Evolutionary conservation across 1,139 yeast species (phyloP).

Genomic region (Diutina pseudorugosa): DNA sequence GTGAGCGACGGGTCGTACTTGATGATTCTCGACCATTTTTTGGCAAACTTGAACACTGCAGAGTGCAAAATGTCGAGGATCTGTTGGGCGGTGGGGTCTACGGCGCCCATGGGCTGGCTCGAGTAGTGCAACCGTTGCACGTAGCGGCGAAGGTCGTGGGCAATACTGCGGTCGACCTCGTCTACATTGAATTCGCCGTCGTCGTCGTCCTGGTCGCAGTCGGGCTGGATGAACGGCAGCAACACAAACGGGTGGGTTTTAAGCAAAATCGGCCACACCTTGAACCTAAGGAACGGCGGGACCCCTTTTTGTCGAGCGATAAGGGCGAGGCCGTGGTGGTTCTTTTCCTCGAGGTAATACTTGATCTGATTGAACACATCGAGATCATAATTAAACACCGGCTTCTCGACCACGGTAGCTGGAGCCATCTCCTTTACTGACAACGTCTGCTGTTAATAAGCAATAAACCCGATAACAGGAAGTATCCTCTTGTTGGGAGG

Average conservation of each 20-base stretch:
- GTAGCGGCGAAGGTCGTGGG: constrained; percentile 41
- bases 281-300: constrained; percentile 69
- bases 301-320: constrained; percentile 76
- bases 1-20: constrained; percentile 74
- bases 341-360: constrained; percentile 33
- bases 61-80: constrained; percentile 47
- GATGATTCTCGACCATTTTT: constrained; percentile 69
- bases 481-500: too few relatives aligned
- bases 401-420: background rate
- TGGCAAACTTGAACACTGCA: constrained; percentile 51
- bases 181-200: constrained; percentile 8
- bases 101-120: constrained; percentile 3
- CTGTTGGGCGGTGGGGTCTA: constrained; percentile 29
- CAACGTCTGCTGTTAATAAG: too few relatives aligned
- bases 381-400: constrained; percentile 24
- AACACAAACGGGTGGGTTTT: constrained; percentile 78
- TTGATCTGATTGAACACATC: constrained; percentile 27
- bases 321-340: constrained; percentile 61
- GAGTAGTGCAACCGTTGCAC: constrained; percentile 17
- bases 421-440: background rate
- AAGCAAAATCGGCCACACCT: constrained; percentile 76
- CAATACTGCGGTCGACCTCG: constrained; percentile 13
- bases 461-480: too few relatives aligned
- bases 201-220: constrained; percentile 11
- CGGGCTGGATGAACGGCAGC: constrained; percentile 60